These are phyloP conservation scores for Scheffersomyces ergatensis DNA, from an alignment of 805 yeast genomes.

Conservation along the genomic window DNA sequence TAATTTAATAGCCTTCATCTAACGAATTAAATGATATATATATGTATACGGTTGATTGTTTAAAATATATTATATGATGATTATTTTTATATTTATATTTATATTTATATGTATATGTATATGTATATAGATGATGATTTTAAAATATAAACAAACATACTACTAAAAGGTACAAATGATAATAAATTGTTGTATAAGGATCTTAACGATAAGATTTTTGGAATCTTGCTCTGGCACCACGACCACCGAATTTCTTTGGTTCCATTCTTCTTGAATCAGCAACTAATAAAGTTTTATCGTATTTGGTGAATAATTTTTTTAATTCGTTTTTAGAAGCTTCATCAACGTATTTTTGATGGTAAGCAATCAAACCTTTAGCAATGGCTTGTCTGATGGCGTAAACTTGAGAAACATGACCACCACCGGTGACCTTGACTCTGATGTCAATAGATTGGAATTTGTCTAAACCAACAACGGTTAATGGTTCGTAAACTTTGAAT, in stretches of 20 bases:
- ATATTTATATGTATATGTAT: constrained; percentile 2
- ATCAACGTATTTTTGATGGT: constrained; percentile 98
- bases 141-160: too few species aligned
- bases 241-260: constrained; percentile 99
- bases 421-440: constrained; percentile 99
- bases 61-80: too few species aligned
- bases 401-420: constrained; percentile 99
- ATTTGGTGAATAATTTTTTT: constrained; percentile 94
- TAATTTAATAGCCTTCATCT: neutral
- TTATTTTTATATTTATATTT: constrained; percentile 4
- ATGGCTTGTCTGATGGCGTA: constrained; percentile 99
- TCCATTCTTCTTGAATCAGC: constrained; percentile 99
- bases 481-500: constrained; percentile 99
- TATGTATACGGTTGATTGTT: too few species aligned
- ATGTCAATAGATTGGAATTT: constrained; percentile 97
- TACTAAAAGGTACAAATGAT: neutral
- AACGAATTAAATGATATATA: too few species aligned
- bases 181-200: neutral
- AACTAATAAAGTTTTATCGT: constrained; percentile 99
- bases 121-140: too few species aligned
- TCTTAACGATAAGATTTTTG: constrained; percentile 99
- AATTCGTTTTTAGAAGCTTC: constrained; percentile 99
- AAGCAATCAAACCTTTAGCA: constrained; percentile 99
- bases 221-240: constrained; percentile 99
- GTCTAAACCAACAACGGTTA: constrained; percentile 96